Conservation (phyloP, 179 eudicot species). For the Pouteria campechiana region DNA sequence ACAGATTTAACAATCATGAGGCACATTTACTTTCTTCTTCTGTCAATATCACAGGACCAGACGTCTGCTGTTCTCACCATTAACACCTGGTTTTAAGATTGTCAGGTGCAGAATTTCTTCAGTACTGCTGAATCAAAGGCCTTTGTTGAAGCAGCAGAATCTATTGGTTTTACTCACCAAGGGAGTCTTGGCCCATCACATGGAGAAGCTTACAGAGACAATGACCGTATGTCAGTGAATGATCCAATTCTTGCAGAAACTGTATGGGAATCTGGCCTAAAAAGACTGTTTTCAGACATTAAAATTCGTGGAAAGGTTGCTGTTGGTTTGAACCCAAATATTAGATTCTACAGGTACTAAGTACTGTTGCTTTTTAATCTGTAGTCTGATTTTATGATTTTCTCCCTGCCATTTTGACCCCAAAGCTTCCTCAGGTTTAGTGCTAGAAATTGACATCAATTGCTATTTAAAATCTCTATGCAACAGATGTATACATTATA, state of each 20-base stretch:
- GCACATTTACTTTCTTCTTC: too few species aligned
- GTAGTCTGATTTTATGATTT: background rate
- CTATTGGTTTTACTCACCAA: conserved; percentile 82
- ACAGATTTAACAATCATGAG: too few species aligned
- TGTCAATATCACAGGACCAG: too few species aligned
- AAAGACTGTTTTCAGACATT: conserved; percentile 40
- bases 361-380: background rate
- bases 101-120: conserved; percentile 64
- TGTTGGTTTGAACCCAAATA: conserved; percentile 82
- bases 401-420: background rate
- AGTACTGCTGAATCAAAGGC: conserved; percentile 65
- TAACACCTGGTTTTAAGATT: conserved; percentile 15
- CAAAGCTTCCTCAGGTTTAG: background rate
- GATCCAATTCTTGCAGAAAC: conserved; percentile 63
- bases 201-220: conserved; percentile 95
- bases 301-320: conserved; percentile 76
- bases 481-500: background rate
- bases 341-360: conserved; percentile 77
- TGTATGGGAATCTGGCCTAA: conserved; percentile 75
- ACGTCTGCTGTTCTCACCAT: too few species aligned
- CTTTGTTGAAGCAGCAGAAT: conserved; percentile 64
- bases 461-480: background rate
- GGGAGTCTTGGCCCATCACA: conserved; percentile 90
- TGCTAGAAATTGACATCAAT: background rate
- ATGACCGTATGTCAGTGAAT: conserved; percentile 73